A percentile compares a stretch with the other conserved stretches of the same genome.
phyloP scores from a whole-genome alignment of 73 alveolate genomes.

The Paramecium sonneborni region DNA sequence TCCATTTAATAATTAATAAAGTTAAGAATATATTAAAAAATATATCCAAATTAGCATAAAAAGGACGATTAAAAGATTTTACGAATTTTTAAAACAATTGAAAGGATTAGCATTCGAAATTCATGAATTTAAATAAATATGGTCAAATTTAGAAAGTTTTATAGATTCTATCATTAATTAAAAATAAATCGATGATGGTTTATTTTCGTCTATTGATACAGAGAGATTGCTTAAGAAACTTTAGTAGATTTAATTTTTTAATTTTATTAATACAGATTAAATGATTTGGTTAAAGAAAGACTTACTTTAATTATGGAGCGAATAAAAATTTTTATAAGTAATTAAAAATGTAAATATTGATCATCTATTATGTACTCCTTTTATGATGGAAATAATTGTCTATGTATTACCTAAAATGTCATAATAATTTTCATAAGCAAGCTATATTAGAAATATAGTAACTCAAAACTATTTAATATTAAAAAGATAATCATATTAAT shows the following conservation, averaged over 20 bases:
- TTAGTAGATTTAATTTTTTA: background rate
- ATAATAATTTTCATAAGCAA: background rate
- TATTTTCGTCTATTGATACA: background rate
- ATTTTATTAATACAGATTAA: background rate
- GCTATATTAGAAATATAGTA: background rate
- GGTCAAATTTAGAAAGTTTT: background rate
- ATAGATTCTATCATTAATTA: background rate
- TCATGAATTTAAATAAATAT: background rate
- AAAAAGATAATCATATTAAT: background rate
- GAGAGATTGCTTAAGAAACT: background rate
- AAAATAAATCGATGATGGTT: background rate
- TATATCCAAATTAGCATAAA: background rate
- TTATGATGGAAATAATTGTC: slow-evolving; percentile 10
- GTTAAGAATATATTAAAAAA: background rate
- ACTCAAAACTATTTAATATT: background rate
- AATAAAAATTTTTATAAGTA: background rate
- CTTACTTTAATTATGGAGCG: background rate
- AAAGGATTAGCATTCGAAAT: background rate
- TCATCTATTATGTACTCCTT: background rate
- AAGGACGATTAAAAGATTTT: background rate
- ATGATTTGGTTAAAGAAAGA: background rate
- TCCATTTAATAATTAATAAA: background rate
- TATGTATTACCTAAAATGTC: background rate
- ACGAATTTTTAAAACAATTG: background rate
- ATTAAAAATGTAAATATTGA: background rate